Evolutionary conservation across 768 basidiomycete genomes (phyloP), one percentile per base, ranked within the genome.

Genomic region (Collybia sordida): DNA sequence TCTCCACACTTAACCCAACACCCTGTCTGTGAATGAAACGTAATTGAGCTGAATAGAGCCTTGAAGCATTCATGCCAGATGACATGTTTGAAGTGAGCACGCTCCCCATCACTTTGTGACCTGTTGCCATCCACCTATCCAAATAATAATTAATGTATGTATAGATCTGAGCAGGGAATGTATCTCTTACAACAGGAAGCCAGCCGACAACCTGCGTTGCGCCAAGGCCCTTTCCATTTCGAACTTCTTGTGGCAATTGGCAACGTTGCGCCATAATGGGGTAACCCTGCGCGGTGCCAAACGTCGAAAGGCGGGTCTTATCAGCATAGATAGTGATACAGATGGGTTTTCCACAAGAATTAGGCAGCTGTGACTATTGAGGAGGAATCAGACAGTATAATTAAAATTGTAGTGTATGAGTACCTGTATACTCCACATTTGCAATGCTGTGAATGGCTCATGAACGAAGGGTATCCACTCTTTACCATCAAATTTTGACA

Each of bases 261-360:
- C 59, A 62, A 27, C 59, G 45, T 7, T 62, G 45, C 0, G 62
- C 67, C 31, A 72, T 53, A n/a, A 73, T 61, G 0, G 69, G 73
- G 49, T 75, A 69, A 0, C 64, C 71, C 50, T 67, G 69, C 22
- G 50, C 50, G 6, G 57, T 61, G 0, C 71, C 67, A 60, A 72
- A 72, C 1, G 64, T 60, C 1, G 68, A 72, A 1, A 74, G 46
- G 19, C 63, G 59, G 4, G 67, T 63, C 53, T 75, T 71, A 50
- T 75, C 70, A 5, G 72, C 66, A 62, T 70, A 74, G 0, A 75
- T 12, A 17, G 71, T 65, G 21, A 68, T 58, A 8, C 57, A 51
- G 22, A 70, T 47, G 0, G 66, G 64, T 36, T 67, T 66, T 39
- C 49, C 62, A 51, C 43, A 54, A 6, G 39, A 14, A 2, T n/a